phyloP scores from a whole-genome alignment of 139 green algal genomes.

The Tetraselmis chui region DNA sequence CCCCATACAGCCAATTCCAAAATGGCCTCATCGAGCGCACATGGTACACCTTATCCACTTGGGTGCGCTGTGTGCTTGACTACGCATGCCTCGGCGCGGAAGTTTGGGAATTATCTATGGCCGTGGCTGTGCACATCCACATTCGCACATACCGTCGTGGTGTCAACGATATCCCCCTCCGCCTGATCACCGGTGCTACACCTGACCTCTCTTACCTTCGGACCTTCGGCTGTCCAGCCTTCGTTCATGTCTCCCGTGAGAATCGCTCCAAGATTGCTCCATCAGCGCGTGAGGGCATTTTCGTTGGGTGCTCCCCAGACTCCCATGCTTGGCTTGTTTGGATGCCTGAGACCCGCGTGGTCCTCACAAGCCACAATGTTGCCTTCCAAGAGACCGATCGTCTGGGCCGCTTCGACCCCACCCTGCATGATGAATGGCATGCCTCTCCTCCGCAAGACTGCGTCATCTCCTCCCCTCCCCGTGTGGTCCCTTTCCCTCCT shows the following conservation, averaged over 20 bases:
- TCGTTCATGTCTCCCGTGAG: background rate
- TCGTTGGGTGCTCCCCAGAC: background rate
- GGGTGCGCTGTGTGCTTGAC: background rate
- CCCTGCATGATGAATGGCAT: too few species aligned
- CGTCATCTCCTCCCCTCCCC: too few species aligned
- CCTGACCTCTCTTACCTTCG: background rate
- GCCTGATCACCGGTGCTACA: background rate
- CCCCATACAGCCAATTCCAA: background rate
- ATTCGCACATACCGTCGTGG: background rate
- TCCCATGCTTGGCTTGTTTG: background rate
- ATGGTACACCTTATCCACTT: background rate
- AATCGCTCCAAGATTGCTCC: background rate
- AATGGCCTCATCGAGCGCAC: background rate
- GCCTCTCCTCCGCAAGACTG: too few species aligned
- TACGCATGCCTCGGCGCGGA: background rate
- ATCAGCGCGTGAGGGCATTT: background rate
- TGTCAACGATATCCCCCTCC: background rate
- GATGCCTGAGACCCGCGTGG: background rate
- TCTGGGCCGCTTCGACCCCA: too few species aligned
- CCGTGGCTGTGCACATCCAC: background rate
- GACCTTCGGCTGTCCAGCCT: background rate
- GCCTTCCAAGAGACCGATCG: too few species aligned
- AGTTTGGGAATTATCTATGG: background rate
- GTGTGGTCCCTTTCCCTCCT: too few species aligned
- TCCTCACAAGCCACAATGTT: background rate